Conservation (phyloP, 768 basidiomycete genomes). For the Agaricus subrufescens region DNA sequence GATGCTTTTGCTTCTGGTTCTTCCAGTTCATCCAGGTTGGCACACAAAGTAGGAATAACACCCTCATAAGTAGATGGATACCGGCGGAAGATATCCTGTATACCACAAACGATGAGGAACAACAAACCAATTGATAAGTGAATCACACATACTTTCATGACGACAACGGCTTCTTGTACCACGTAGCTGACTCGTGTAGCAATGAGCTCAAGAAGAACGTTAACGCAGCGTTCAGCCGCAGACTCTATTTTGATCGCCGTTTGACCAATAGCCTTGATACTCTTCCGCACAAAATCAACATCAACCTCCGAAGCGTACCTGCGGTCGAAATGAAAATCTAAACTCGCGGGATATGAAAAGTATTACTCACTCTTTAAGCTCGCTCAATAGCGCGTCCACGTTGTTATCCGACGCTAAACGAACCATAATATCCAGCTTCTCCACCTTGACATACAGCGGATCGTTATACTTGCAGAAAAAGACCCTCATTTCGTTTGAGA, state of each 20-base stretch:
- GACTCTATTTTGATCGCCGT: slow-evolving; percentile 93
- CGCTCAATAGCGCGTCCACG: slow-evolving; percentile 90
- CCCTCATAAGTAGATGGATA: slow-evolving; percentile 97
- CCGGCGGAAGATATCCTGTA: slow-evolving; percentile 94
- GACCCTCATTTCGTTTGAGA: slow-evolving; percentile 95
- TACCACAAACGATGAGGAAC: background rate
- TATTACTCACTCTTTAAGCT: slow-evolving; percentile 82
- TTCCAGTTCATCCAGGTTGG: slow-evolving; percentile 93
- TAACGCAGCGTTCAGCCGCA: slow-evolving; percentile 91
- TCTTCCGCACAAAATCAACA: slow-evolving; percentile 95
- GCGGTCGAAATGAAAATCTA: slow-evolving; percentile 22
- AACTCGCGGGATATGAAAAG: background rate
- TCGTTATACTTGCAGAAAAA: slow-evolving; percentile 99
- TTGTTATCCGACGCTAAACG: slow-evolving; percentile 87
- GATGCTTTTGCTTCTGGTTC: slow-evolving; percentile 98
- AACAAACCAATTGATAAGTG: background rate
- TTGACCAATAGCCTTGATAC: slow-evolving; percentile 95
- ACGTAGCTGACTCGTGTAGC: slow-evolving; percentile 93
- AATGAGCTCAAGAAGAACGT: slow-evolving; percentile 90
- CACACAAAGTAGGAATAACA: slow-evolving; percentile 91
- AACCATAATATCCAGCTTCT: slow-evolving; percentile 99
- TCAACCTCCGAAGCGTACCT: slow-evolving; percentile 95
- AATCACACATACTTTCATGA: slow-evolving; percentile 78
- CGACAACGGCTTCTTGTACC: slow-evolving; percentile 96
- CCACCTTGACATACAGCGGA: slow-evolving; percentile 97